phyloP scores from a whole-genome alignment of 179 eudicot species.

The Silene noctiflora region DNA sequence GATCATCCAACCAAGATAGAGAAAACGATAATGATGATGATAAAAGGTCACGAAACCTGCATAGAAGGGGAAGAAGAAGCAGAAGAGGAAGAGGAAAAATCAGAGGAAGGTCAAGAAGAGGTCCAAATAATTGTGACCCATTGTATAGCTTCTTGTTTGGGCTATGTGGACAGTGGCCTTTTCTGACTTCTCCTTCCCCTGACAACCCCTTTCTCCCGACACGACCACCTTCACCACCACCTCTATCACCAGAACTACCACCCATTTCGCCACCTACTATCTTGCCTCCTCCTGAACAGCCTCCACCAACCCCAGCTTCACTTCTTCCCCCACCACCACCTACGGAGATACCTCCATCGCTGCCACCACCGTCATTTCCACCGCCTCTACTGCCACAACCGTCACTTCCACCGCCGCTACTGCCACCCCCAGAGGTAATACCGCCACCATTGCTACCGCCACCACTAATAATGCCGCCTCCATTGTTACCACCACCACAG shows the following conservation, averaged over 20 bases:
- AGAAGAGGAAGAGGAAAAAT: constrained; percentile 11
- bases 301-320: constrained; percentile 20
- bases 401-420: constrained; percentile 20
- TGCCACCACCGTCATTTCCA: neutral
- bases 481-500: constrained; percentile 18
- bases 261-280: neutral
- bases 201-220: constrained; percentile 46
- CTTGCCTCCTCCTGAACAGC: constrained; percentile 16
- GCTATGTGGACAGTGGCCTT: constrained; percentile 59
- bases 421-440: constrained; percentile 6
- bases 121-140: constrained; percentile 44
- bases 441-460: neutral
- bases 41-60: constrained; percentile 17
- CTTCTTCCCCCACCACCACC: constrained; percentile 8
- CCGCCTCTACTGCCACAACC: neutral
- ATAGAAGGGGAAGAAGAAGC: constrained; percentile 12
- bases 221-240: constrained; percentile 23
- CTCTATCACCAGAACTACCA: constrained; percentile 25
- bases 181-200: constrained; percentile 40
- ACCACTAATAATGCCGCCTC: neutral
- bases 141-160: constrained; percentile 42
- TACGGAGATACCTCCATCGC: neutral
- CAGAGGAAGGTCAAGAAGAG: constrained; percentile 24
- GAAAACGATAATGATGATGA: constrained; percentile 16
- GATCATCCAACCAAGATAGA: neutral